Evolutionary conservation across 2,329 filamentous ascomycete genomes (phyloP), one percentile per base, ranked within the genome.

Genomic region (Metarhizium brunneum): DNA sequence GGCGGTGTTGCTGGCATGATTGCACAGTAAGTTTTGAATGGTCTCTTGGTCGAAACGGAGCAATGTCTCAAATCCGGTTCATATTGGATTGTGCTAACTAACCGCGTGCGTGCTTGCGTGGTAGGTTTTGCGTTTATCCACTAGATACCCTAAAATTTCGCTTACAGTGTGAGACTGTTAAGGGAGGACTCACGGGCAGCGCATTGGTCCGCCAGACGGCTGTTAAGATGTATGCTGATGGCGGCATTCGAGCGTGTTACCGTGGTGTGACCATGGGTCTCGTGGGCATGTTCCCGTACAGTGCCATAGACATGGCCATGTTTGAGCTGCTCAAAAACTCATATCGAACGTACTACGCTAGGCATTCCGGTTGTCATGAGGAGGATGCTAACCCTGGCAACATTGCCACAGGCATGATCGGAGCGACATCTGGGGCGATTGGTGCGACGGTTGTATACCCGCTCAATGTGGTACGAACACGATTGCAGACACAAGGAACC

Each of bases 271-370:
- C 91, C 0, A 94, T 97, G 82, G 94, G 94, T 16, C 79, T 99
- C 4, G 75, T 96, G 52, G 94, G 94, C 68, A 96, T 97, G 85
- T 99, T 99, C 65, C 94, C 94, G 0, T 99, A 97, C 70, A 92
- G 91, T 47, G 94, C 94, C 52, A 95, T 99, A 66, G 94, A 99
- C 68, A 86, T 99, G 65, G 90, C 90, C 61, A 96, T 90, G 0
- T 99, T 97, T 66, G 94, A 99, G 72, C 84, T 94, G 58, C 80
- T 96, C 59, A 99, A 99, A 73, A 83, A 82, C 50, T 78, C 78
- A 7, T 84, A 95, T 60, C 81, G 87, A 38, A 73, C 73, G 4
- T 85, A 86, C 60, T 88, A 90, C 65, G 88, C 90, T 13, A 84
- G 82, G 56, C 73, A 79, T 38, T 72, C 82, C 10, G 83, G 85